Base-by-base conservation (phyloP, 2,329 filamentous ascomycete genomes). In the Pestalotiopsis sp. region DNA sequence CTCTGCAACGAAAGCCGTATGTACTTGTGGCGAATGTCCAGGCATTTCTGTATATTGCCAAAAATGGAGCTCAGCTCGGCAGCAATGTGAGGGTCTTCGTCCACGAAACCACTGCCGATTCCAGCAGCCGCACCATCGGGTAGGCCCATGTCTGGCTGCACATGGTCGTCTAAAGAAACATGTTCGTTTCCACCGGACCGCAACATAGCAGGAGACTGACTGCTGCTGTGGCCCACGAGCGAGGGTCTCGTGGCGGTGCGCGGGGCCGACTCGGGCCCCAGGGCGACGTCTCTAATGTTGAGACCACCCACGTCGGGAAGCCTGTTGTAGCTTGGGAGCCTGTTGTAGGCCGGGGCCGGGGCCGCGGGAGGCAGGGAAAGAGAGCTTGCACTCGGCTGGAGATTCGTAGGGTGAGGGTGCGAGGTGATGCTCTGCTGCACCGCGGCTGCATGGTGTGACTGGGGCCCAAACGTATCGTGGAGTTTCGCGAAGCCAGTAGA, bases 1-100 rank as follows among this genome's bases (percentile, higher is more conserved):
- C 92, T 88, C 76, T 99, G 96, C 22, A 94, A 83, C 0, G 96
- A 98, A 17, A 98, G 81, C 1, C 88, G 84, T 65, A 98, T 93
- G 79, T 98, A 99, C 75, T 94, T 97, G 78, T 94, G 91, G 69
- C 96, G 89, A 55, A 94, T 85, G 73, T 98, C 93, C 59, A 98
- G 81, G n/a, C 98, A 89, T 72, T 92, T 91, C 77, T 97, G 93
- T 67, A 99, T 94, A 72, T 96, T 97, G 71, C 90, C 91, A 74
- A 97, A 98, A 71, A 99, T 98, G 22, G 89, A 87, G 73, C 88
- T 89, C 71, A 99, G 83, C 80, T 99, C 96, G 2, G 92, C 86
- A 1, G 93, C 94, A 72, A 98, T 91, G 65, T 92, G 91, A 52
- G 92, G 89, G 73, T 97, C 93, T 59, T 88, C 91, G 66, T 92